Conservation (phyloP, 352 stramenopile species). For the Phytopythium sindhum region DNA sequence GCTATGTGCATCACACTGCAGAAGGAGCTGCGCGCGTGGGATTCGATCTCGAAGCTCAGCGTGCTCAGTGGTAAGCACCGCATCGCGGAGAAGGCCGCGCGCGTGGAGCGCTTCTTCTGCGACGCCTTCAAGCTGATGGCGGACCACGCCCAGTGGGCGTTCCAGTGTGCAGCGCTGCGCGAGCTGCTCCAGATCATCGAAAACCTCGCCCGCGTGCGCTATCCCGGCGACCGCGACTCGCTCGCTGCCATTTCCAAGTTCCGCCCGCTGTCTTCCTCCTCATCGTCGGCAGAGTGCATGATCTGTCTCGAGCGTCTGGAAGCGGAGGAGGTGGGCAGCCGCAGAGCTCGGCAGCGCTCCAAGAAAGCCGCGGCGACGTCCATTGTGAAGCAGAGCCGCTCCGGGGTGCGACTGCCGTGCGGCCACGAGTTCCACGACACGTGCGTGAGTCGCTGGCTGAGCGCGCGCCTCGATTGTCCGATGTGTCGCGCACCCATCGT, state of each 20-base stretch:
- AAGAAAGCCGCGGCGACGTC: background rate
- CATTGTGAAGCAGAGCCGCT: background rate
- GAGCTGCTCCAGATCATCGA: slow-evolving; percentile 49
- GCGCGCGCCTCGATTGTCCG: slow-evolving; percentile 57
- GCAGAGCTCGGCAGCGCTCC: background rate
- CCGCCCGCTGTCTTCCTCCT: slow-evolving; percentile 18
- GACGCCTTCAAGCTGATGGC: slow-evolving; percentile 41
- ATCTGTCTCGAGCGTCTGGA: slow-evolving; percentile 52
- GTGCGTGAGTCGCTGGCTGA: slow-evolving; percentile 71
- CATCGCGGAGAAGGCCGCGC: slow-evolving; percentile 38
- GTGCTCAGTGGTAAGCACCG: slow-evolving; percentile 44
- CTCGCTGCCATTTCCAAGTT: slow-evolving; percentile 43
- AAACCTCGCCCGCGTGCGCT: slow-evolving; percentile 45
- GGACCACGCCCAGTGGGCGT: slow-evolving; percentile 34
- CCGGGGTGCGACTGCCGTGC: slow-evolving; percentile 43
- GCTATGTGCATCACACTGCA: slow-evolving; percentile 43
- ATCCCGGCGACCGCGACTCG: slow-evolving; percentile 39
- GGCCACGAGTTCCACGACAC: slow-evolving; percentile 76
- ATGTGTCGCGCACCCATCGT: slow-evolving; percentile 30
- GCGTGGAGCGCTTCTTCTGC: slow-evolving; percentile 42
- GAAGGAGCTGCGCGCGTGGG: slow-evolving; percentile 36
- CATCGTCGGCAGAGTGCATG: slow-evolving; percentile 24
- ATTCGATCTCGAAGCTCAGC: slow-evolving; percentile 31
- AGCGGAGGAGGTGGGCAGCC: background rate
- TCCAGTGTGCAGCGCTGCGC: slow-evolving; percentile 43